Base-by-base conservation (phyloP, 768 basidiomycete species). In the Termitomyces sp. region DNA sequence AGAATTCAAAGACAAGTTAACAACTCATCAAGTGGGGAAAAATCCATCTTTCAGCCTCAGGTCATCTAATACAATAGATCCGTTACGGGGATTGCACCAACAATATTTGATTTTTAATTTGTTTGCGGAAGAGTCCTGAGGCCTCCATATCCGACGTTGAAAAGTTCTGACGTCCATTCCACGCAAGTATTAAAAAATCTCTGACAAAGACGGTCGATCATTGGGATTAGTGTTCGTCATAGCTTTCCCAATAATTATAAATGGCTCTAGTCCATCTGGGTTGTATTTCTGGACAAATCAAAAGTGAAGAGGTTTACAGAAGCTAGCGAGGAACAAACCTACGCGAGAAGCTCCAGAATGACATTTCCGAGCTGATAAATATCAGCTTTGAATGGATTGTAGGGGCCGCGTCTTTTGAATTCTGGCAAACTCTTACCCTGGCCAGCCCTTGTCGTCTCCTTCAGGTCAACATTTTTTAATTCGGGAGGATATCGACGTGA, bases 341-440 rank as follows among this genome's bases (percentile, higher is more conserved):
- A 53, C 51, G 9, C 46, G 6, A 25, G 7, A 2, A 47, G 20
- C 17, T 47, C 11, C 25, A 60, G 15, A 5, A 60, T 25, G 17
- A 49, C 37, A 29, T 60, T 60, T 20, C 47, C 54, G 4, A 56
- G 53, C 11, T 47, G 36, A 3, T 38, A 60, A 4, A 49, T 36
- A 45, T 60, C 59, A n/a, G 46, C 14, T 45, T 60, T 60, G 52
- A 46, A 60, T 37, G 45, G 51, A 38, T 62, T 38, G 38, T 57
- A 58, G 10, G 61, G 56, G 5, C 25, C 36, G 3, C n/a, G 2
- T 11, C 32, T 29, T 14, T 15, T 5, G 32, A 43, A 45, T 38
- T 59, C 57, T 6, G 62, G 62, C 2, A 59, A 14, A 10, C 31
- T 12, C n/a, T 43, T 31, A 54, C 59, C 57, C 32, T 59, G 57